phyloP scores from a whole-genome alignment of 2,329 filamentous ascomycete genomes.

The Stachybotrys elegans region DNA sequence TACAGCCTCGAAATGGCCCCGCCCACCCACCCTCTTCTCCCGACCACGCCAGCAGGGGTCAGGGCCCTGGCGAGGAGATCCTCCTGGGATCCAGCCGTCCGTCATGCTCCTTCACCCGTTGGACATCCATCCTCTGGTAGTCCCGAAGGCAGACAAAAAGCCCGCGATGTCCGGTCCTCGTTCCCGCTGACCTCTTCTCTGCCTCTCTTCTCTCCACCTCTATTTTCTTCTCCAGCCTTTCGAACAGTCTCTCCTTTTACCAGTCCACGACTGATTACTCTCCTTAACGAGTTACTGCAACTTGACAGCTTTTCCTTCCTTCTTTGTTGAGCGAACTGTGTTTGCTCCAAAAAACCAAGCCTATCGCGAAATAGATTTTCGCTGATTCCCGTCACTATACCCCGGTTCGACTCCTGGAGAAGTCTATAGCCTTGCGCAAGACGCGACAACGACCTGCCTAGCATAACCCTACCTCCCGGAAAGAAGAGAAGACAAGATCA shows the following conservation, averaged over 20 bases:
- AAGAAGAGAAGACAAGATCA: too few species aligned
- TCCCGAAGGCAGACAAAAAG: slow-evolving; percentile 10
- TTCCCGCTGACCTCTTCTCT: slow-evolving; percentile 4
- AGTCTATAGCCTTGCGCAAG: too few species aligned
- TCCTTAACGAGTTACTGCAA: slow-evolving; percentile 21
- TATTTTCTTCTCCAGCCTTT: slow-evolving; percentile 13
- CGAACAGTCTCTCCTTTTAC: slow-evolving; percentile 15
- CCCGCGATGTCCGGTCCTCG: slow-evolving; percentile 7
- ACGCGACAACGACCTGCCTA: too few species aligned
- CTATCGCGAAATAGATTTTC: slow-evolving; percentile 27
- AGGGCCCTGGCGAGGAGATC: too few species aligned
- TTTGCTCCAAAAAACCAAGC: too few species aligned
- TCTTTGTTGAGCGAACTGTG: slow-evolving; percentile 23
- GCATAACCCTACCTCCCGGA: too few species aligned
- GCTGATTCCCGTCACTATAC: slow-evolving; percentile 11
- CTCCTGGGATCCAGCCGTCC: too few species aligned
- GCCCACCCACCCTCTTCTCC: too few species aligned
- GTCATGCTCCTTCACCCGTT: too few species aligned
- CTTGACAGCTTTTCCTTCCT: slow-evolving; percentile 16
- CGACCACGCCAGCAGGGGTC: too few species aligned
- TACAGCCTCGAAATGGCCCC: too few species aligned
- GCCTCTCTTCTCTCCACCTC: slow-evolving; percentile 10
- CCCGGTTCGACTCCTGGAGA: slow-evolving; percentile 1
- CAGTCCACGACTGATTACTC: slow-evolving; percentile 20
- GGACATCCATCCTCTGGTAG: too few species aligned